A percentile compares a stretch with the other conserved stretches of the same genome.
Evolutionary conservation across 2,329 filamentous ascomycete species (phyloP).

Genomic region (Sphaerulina vaccinii): DNA sequence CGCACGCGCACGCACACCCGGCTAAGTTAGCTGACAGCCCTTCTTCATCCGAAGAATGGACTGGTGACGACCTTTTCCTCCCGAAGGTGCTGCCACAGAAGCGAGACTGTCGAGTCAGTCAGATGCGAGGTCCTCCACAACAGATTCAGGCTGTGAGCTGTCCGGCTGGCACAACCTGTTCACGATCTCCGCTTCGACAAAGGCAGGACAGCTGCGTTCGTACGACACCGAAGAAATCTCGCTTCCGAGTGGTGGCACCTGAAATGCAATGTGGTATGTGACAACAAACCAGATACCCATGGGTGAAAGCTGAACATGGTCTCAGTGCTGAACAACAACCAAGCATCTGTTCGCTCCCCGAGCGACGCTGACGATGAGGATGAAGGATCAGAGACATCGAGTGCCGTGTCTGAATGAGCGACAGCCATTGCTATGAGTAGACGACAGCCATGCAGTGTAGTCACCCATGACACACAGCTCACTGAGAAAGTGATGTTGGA

Average conservation of each 20-base stretch:
- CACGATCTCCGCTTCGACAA: not conserved
- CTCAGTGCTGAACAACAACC: not conserved
- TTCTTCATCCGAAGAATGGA: constrained; percentile 27
- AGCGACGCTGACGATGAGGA: constrained; percentile 25
- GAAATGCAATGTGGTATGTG: not conserved
- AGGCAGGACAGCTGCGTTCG: not conserved
- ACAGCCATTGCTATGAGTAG: not conserved
- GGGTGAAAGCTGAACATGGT: too few species aligned
- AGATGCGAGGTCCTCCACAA: not conserved
- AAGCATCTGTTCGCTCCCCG: constrained; percentile 10
- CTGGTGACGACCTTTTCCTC: constrained; percentile 27
- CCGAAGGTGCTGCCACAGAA: not conserved
- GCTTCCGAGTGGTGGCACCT: not conserved
- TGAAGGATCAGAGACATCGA: not conserved
- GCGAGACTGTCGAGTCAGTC: not conserved
- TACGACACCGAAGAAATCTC: not conserved
- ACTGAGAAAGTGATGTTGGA: not conserved
- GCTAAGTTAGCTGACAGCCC: not conserved
- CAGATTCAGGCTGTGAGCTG: not conserved
- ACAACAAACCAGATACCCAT: not conserved
- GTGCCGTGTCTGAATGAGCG: not conserved
- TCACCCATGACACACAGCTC: not conserved
- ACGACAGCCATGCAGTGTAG: not conserved
- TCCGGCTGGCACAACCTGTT: not conserved
- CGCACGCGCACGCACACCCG: not conserved